Percentiles rank a stretch among this genome's conserved stretches.
Evolutionary conservation across 306 rosid species (phyloP).

Genomic region (Datisca glomerata): DNA sequence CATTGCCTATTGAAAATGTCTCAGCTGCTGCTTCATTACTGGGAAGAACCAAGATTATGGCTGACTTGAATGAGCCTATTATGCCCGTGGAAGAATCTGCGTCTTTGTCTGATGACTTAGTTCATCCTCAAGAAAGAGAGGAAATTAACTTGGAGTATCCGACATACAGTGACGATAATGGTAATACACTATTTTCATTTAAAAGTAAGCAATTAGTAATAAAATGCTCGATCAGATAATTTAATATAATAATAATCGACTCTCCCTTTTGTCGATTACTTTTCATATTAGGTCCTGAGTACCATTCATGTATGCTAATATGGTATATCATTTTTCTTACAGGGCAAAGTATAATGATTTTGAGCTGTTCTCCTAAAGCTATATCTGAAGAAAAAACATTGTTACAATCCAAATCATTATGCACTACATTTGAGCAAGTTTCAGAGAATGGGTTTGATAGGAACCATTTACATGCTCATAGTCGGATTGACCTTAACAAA

Average conservation of each 20-base stretch:
- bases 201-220: no score
- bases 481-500: conserved; percentile 51
- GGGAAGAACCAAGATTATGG: conserved; percentile 15
- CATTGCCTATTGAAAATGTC: conserved; percentile 1
- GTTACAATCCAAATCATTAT: neutral
- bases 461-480: conserved; percentile 17
- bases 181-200: conserved; percentile 8
- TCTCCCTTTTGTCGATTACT: neutral
- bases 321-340: no score
- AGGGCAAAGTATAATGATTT: no score
- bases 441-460: conserved; percentile 15
- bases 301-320: no score
- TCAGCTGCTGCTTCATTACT: conserved; percentile 11
- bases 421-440: conserved; percentile 16
- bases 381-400: conserved; percentile 8
- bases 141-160: neutral
- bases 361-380: neutral
- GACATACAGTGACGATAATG: conserved; percentile 5
- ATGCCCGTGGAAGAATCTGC: conserved; percentile 20
- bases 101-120: no score
- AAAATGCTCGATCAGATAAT: neutral
- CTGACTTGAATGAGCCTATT: conserved; percentile 30
- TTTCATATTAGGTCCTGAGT: neutral
- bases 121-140: conserved; percentile 5
- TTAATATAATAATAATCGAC: neutral